phyloP scores from a whole-genome alignment of 2,329 filamentous ascomycete genomes.

The Colletotrichum sublineola region DNA sequence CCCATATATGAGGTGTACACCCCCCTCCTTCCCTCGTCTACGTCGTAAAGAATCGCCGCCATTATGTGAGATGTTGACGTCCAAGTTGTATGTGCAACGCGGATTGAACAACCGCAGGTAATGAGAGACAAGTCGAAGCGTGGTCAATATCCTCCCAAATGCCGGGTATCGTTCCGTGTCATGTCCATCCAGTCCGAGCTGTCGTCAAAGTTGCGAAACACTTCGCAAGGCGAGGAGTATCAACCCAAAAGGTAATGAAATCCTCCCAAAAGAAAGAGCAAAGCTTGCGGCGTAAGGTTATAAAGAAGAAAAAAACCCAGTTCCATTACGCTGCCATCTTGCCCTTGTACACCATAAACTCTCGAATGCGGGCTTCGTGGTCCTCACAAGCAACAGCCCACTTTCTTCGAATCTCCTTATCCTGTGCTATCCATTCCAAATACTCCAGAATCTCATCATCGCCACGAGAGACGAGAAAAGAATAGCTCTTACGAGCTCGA shows the following conservation, averaged over 20 bases:
- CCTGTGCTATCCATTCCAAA: constrained; percentile 71
- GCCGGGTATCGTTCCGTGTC: constrained; percentile 40
- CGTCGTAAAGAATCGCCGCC: constrained; percentile 15
- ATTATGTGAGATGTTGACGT: constrained; percentile 9
- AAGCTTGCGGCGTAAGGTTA: background rate
- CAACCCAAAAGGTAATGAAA: constrained; percentile 8
- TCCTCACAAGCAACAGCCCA: constrained; percentile 72
- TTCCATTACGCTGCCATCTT: constrained; percentile 55
- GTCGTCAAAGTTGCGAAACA: constrained; percentile 35
- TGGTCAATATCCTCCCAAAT: constrained; percentile 37
- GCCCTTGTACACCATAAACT: constrained; percentile 65
- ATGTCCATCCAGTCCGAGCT: constrained; percentile 36
- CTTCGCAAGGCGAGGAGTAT: constrained; percentile 13
- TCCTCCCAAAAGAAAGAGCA: background rate
- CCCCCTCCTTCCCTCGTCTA: constrained; percentile 10
- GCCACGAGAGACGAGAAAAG: constrained; percentile 59
- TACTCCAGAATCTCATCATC: constrained; percentile 69
- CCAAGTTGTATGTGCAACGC: constrained; percentile 33
- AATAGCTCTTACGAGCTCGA: constrained; percentile 57
- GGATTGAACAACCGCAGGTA: constrained; percentile 19
- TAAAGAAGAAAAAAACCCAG: background rate
- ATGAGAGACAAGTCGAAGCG: constrained; percentile 34
- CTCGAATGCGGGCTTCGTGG: constrained; percentile 70
- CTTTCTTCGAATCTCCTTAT: constrained; percentile 71
- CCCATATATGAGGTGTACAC: constrained; percentile 27